phyloP scores from a whole-genome alignment of 2,329 filamentous ascomycete genomes.

The Catunica adiposa region DNA sequence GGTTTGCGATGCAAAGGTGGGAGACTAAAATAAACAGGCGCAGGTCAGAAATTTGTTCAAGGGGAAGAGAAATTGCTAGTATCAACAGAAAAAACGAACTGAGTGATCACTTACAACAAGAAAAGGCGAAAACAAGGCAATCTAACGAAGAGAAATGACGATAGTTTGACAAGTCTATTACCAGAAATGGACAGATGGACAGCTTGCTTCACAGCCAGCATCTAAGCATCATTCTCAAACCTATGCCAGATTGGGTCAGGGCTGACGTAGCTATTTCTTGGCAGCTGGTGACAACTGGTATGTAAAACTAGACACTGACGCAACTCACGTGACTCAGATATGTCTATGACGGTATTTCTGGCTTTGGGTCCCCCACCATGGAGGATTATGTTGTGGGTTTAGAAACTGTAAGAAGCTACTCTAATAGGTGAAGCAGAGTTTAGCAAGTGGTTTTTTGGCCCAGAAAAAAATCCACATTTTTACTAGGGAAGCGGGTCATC shows the following conservation, averaged over 20 bases:
- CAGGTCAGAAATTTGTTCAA: neutral
- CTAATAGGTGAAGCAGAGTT: slow-evolving; percentile 1
- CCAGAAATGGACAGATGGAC: slow-evolving; percentile 14
- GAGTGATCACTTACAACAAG: neutral
- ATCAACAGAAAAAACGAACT: no score
- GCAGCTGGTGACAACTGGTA: slow-evolving; percentile 7
- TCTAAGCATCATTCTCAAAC: slow-evolving; percentile 6
- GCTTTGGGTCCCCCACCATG: slow-evolving; percentile 13
- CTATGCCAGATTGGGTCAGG: slow-evolving; percentile 4
- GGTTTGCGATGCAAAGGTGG: slow-evolving; percentile 6
- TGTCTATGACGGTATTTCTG: slow-evolving; percentile 10
- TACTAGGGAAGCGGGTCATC: neutral
- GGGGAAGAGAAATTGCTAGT: no score
- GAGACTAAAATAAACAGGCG: neutral
- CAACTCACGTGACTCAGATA: slow-evolving; percentile 9
- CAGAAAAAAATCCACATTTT: slow-evolving; percentile 8
- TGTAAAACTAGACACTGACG: accelerated
- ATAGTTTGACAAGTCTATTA: neutral
- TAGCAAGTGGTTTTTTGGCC: slow-evolving; percentile 2
- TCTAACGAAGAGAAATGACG: neutral
- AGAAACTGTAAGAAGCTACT: slow-evolving; percentile 3
- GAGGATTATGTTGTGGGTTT: slow-evolving; percentile 8
- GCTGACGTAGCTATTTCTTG: slow-evolving; percentile 5
- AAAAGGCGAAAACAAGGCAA: neutral
- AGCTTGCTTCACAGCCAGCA: slow-evolving; percentile 13